Evolutionary conservation across 805 yeast genomes (phyloP), one percentile per base, ranked within the genome.

Genomic region (Metschnikowia gruessii): DNA sequence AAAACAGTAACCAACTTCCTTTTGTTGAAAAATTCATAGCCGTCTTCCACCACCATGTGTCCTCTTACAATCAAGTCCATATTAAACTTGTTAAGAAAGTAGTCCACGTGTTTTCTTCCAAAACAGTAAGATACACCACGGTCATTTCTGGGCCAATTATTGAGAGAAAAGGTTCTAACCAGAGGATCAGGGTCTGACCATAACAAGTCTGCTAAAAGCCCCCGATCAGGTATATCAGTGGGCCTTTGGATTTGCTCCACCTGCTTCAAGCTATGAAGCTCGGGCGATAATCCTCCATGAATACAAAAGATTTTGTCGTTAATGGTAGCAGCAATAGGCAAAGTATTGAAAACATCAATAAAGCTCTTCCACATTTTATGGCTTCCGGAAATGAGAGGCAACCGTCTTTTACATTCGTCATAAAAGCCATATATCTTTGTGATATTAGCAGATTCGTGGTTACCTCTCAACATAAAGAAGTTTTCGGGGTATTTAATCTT

Each of bases 31-130:
- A 87, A 87, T 61, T 87, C 94, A 61, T 87, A 87, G 2, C 95
- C 95, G 61, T 87, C 92, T 62, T 87, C 92, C 32, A 87, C 95
- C 37, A 87, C 94, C 95, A 87, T 87, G 62, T 87, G 95, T 7
- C 92, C 95, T 58, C 95, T 70, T 38, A 85, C 87, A 52, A 87
- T 80, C 60, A 87, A 68, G 65, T 87, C 95, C 66, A 87, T 82
- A 45, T 82, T 80, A 62, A 86, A 85, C 32, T 72, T 72, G 41
- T 76, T 68, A 56, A 84, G 79, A 60, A 87, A 87, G 53, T 76
- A 73, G 55, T 82, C 84, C n/a, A 86, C 87, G 43, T 85, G 84
- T 43, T 77, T 83, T 54, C 79, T 81, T 38, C 86, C 87, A 62
- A 86, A 87, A 59, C 88, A 80, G 59, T 82, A 87, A 4, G 89